These are phyloP conservation scores for Cicer chorassanicum DNA, from an alignment of 306 rosid genomes.

Conservation along the genomic window DNA sequence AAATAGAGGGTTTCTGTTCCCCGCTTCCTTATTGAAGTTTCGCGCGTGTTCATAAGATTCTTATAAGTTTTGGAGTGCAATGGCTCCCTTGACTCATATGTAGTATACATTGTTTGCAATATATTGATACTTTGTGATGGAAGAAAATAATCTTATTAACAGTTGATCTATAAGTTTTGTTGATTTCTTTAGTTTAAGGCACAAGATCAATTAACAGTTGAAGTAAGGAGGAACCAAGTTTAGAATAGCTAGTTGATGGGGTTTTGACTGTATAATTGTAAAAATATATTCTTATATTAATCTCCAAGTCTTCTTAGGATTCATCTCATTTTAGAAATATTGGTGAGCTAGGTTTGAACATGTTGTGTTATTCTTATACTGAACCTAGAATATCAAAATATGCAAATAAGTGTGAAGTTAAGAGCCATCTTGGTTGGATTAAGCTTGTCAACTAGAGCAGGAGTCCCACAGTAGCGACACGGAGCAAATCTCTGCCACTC, in stretches of 20 bases:
- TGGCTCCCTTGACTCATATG: background rate
- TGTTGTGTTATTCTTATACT: no score
- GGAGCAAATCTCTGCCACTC: no score
- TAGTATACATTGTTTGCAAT: constrained; percentile 1
- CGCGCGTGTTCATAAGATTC: background rate
- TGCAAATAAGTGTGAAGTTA: no score
- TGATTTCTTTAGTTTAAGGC: background rate
- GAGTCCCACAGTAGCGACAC: no score
- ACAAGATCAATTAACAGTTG: background rate
- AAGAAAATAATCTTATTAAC: background rate
- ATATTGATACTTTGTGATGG: constrained; percentile 2
- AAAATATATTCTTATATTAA: no score
- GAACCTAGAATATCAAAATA: no score
- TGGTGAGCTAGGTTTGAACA: no score
- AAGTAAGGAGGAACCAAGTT: background rate
- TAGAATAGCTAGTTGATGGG: background rate
- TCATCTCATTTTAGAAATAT: no score
- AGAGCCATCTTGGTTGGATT: no score
- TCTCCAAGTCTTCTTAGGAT: no score
- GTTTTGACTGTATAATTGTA: background rate
- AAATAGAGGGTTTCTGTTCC: constrained; percentile 19
- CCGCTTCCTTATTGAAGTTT: background rate
- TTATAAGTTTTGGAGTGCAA: background rate
- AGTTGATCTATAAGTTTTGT: no score
- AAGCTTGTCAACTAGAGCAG: no score